Evolutionary conservation across 1,284 basidiomycete genomes (phyloP), one percentile per base, ranked within the genome.

Genomic region (Apiotrichum mycotoxinovorans): DNA sequence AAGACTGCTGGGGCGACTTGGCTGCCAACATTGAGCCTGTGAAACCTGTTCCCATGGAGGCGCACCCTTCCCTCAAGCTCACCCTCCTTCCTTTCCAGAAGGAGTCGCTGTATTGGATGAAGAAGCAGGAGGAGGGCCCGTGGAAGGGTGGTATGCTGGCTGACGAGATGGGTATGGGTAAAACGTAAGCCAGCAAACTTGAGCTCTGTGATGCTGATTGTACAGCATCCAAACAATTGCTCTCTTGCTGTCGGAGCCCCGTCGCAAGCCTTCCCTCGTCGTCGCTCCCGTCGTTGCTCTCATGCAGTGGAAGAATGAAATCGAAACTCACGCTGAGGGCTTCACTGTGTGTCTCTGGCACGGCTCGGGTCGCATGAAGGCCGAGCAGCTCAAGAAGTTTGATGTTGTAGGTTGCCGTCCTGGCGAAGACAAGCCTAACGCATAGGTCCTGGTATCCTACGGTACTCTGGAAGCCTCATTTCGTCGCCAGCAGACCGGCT

Each of bases 241-340:
- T 3, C 81, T 98, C 34, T 82, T 98, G 37, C 84, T 95, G 2
- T 87, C 87, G 0, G 74, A 77, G 53, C 75, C 74, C 0, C 77
- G 83, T 47, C 79, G 82, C 62, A 88, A 85, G 72, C 92, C 92
- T 0, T 94, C 91, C 57, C 83, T 98, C 11, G 91, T 98, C 22
- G 83, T 98, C 34, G 95, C 95, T 84, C 91, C 91, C 2, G 96
- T 93, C 3, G 95, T 98, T 48, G 96, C 96, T 25, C 86, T 99
- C 63, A 94, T 98, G 87, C 95, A 99, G 79, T 98, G 96, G 96
- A 85, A 86, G 66, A 92, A 95, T 73, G 96, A 99, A 75, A 92
- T 98, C 56, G 85, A 85, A 37, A 78, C 85, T 0, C 89, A 91
- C 66, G 88, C 90, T 0, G 83, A 87, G 60, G 85, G 86, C 10